Conservation (phyloP, 163 green algal genomes). For the Chlorella variabilis region DNA sequence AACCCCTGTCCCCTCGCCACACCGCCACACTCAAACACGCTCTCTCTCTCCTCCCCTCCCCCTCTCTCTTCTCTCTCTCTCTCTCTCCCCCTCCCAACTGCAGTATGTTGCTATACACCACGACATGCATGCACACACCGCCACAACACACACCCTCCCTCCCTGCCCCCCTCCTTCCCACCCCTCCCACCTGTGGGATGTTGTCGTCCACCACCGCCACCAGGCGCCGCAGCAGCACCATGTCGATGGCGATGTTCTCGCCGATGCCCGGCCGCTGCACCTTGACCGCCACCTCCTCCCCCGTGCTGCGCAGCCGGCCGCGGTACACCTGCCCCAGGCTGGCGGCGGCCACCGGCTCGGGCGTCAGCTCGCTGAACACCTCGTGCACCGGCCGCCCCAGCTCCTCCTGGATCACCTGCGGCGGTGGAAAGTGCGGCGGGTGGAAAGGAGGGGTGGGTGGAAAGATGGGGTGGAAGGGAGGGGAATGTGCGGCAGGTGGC, state of each 20-base stretch:
- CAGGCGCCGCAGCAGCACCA: conserved; percentile 89
- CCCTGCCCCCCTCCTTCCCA: not conserved
- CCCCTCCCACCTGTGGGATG: conserved; percentile 50
- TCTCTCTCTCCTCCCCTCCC: too few relatives aligned
- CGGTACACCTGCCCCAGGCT: conserved; percentile 89
- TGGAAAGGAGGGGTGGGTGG: not conserved
- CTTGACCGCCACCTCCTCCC: conserved; percentile 94
- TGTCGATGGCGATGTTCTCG: conserved; percentile 94
- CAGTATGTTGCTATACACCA: too few relatives aligned
- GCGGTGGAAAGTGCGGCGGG: not conserved
- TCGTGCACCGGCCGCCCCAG: conserved; percentile 78
- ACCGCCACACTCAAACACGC: too few relatives aligned
- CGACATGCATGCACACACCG: too few relatives aligned
- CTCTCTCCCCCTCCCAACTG: too few relatives aligned
- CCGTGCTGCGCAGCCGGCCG: conserved; percentile 73
- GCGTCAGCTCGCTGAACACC: conserved; percentile 82
- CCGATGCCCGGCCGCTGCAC: conserved; percentile 96
- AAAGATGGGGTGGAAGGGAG: not conserved
- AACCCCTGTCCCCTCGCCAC: too few relatives aligned
- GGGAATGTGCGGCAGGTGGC: not conserved
- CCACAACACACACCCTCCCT: not conserved
- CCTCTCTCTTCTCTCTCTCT: too few relatives aligned
- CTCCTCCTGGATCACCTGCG: conserved; percentile 90
- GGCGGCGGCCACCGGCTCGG: conserved; percentile 90
- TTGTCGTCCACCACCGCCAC: conserved; percentile 78